Evolutionary conservation across 2,329 filamentous ascomycete species (phyloP), one percentile per base, ranked within the genome.

Genomic region (Fonsecaea monophora): DNA sequence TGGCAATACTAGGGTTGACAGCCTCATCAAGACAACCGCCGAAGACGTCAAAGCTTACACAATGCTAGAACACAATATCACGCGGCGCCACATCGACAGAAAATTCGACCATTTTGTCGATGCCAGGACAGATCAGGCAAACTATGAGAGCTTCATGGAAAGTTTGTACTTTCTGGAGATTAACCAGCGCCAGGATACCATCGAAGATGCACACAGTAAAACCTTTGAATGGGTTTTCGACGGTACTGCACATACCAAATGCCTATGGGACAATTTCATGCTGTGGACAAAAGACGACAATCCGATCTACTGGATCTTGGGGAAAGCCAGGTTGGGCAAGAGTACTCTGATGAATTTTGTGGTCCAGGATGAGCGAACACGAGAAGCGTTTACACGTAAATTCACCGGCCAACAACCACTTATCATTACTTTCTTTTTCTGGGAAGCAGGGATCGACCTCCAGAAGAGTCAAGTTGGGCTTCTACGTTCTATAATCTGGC

Each of bases 291-390:
- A 21, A 10, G 34, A 56, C 15, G 50, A 56, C 5, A 21, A 40
- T 40, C 59, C 21, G 3, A 12, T 56, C 3, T 62, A 56, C 18
- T 62, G 53, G 50, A 25, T 62, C 6, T 18, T 45, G 2, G 60
- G 60, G 1, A 62, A 62, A 15, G 21, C 60, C 0, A 53, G 60
- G n/a, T 55, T 21, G 15, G 60, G 60, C 18, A 62, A 62, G 38
- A 56, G 50, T 15, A 62, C 60, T 34, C 55, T 62, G 53, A 62
- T 62, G 53, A 62, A 62, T 8, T 62, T 62, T 38, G 13, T 62
- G 15, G 50, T 56, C 13, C 53, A 45, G 21, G 37, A 62, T 42
- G n/a, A 9, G 15, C 32, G 59, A 15, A 53, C 59, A 12, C 50
- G 50, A 54, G 32, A 34, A 18, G 59, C 59, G 15, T 50, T 61